These are phyloP conservation scores for Polysphondylium violaceum DNA, from an alignment of 78 protist species.

Conservation along the genomic window DNA sequence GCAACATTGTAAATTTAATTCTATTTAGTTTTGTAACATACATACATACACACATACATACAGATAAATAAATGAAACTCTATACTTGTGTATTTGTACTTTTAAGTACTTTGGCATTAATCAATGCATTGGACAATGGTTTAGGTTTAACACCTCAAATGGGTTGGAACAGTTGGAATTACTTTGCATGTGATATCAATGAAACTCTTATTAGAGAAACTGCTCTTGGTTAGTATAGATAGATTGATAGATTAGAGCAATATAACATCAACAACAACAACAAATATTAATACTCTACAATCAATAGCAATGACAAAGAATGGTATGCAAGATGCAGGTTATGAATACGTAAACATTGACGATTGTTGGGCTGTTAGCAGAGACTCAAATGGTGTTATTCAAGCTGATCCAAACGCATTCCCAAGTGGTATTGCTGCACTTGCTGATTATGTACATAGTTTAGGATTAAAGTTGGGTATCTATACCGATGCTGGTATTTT, in stretches of 20 bases:
- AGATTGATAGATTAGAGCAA: not conserved
- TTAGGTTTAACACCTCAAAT: constrained; percentile 83
- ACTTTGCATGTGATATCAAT: constrained; percentile 59
- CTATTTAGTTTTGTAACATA: too few relatives aligned
- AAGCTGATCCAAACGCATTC: constrained; percentile 87
- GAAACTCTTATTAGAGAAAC: constrained; percentile 73
- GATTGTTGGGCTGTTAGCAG: constrained; percentile 79
- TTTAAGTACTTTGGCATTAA: too few relatives aligned
- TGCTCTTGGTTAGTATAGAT: constrained; percentile 7
- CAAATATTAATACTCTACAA: not conserved
- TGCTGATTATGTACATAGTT: constrained; percentile 86
- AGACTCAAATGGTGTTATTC: not conserved
- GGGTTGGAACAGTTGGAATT: constrained; percentile 77
- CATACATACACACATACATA: too few relatives aligned
- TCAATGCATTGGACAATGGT: constrained; percentile 64
- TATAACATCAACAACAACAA: too few relatives aligned
- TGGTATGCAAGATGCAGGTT: constrained; percentile 88
- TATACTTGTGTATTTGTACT: too few relatives aligned
- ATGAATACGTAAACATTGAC: constrained; percentile 81
- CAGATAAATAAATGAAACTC: too few relatives aligned
- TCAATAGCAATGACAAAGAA: constrained; percentile 76
- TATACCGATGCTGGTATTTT: constrained; percentile 90
- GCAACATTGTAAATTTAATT: too few relatives aligned
- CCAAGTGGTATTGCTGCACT: constrained; percentile 89
- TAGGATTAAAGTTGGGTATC: constrained; percentile 90